A percentile compares a stretch with the other conserved stretches of the same genome.
phyloP scores from a whole-genome alignment of 495 filamentous ascomycete genomes.

The Mycothermus thermophilus region DNA sequence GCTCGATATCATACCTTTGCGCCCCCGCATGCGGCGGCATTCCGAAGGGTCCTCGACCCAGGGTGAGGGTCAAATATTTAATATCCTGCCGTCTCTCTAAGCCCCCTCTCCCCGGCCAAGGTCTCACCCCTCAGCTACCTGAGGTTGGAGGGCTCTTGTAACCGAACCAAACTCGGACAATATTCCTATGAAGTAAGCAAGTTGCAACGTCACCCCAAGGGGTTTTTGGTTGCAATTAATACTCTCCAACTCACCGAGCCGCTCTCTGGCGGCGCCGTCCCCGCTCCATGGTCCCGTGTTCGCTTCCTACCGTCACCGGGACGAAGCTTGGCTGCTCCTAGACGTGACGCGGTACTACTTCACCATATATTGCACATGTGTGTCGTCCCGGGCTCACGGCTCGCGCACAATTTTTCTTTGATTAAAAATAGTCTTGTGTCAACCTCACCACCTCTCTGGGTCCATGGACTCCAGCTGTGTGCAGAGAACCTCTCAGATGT shows the following conservation, averaged over 20 bases:
- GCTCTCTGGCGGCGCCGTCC: too few relatives aligned
- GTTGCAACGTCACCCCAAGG: too few relatives aligned
- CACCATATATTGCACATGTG: not conserved
- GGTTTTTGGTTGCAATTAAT: too few relatives aligned
- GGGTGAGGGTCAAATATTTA: slow-evolving; percentile 1
- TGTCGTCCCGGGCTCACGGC: not conserved
- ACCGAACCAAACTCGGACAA: too few relatives aligned
- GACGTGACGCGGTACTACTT: not conserved
- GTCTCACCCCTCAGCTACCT: slow-evolving; percentile 5
- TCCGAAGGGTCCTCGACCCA: slow-evolving; percentile 4
- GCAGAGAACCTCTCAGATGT: too few relatives aligned
- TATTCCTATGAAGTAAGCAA: too few relatives aligned
- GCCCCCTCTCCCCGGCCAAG: slow-evolving; percentile 5
- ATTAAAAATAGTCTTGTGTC: slow-evolving; percentile 5
- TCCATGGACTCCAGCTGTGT: too few relatives aligned
- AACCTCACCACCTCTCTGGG: too few relatives aligned
- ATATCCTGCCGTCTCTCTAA: slow-evolving; percentile 8
- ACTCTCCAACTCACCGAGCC: too few relatives aligned
- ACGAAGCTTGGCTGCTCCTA: not conserved
- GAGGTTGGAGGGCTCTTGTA: too few relatives aligned
- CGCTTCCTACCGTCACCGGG: slow-evolving; percentile 1
- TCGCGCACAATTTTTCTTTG: slow-evolving; percentile 2
- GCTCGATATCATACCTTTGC: too few relatives aligned
- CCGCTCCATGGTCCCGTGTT: slow-evolving; percentile 2
- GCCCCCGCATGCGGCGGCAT: too few relatives aligned